Base-by-base conservation (phyloP, 2,329 filamentous ascomycete genomes). In the Colletotrichum sidae region DNA sequence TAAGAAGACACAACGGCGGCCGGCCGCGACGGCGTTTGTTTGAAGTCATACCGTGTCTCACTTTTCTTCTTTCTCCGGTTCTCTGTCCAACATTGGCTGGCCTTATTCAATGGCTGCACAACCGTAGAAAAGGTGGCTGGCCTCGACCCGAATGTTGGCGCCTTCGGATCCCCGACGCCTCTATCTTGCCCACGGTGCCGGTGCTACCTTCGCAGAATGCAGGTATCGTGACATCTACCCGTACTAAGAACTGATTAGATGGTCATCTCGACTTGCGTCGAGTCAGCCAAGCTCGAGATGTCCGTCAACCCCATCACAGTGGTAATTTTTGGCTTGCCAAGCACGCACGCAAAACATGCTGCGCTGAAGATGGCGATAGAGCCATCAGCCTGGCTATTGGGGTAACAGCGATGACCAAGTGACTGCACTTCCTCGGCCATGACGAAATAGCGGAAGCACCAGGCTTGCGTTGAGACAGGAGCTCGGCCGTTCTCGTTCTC, bases 11-110 rank as follows among this genome's bases (percentile, higher is more conserved):
- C 35, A 56, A 57, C 58, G 52, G 52, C 45, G 46, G 15, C 39
- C 57, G 52, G 52, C 34, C n/a, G 41, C 52, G 12, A 53, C 38
- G n/a, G 33, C 37, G 53, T 56, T 37, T 37, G 47, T 57, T 37
- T 45, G 33, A 9, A 33, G 25, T 25, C 25, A 38, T 53, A 46
- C 47, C 47, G 33, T 63, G 58, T 62, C 47, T 66, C 53, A 52
- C 39, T 13, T n/a, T 65, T 60, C 38, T 42, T 63, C 57, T 57
- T 62, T 15, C 37, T n/a, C 25, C 25, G 25, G 3, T 25, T 25
- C 25, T 25, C 25, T 25, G 4, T 25, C 25, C 25, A 25, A 25
- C 25, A 25, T 25, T 25, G 25, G 52, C 25, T 47, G 46, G 47
- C 58, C 53, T 51, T 51, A 37, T 39, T 15, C 50, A 25, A 47